These are phyloP conservation scores for Primulina huaijiensis DNA, from an alignment of 257 asterid species.

Conservation along the genomic window DNA sequence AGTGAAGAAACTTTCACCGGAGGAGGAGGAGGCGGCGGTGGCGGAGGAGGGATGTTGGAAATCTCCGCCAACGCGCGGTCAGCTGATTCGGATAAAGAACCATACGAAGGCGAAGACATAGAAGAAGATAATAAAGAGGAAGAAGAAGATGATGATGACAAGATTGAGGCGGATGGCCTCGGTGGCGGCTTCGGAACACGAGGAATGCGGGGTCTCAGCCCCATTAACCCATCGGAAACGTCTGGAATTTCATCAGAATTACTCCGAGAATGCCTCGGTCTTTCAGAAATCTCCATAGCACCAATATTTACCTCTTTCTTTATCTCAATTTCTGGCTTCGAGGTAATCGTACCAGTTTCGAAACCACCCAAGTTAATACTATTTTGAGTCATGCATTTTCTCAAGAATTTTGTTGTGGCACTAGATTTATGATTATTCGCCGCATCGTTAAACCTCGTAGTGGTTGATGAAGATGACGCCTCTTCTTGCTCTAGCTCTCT, in stretches of 20 bases:
- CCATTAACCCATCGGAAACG: constrained; percentile 41
- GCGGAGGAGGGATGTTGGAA: constrained; percentile 31
- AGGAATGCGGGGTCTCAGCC: constrained; percentile 63
- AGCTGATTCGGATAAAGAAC: constrained; percentile 61
- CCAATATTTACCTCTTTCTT: constrained; percentile 44
- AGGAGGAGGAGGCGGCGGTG: constrained; percentile 35
- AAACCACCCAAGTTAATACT: constrained; percentile 14
- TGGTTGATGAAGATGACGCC: constrained; percentile 32
- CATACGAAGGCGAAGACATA: constrained; percentile 55
- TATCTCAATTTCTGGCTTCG: constrained; percentile 34
- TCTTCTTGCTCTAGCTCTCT: constrained; percentile 23
- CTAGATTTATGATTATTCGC: constrained; percentile 35
- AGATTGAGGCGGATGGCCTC: constrained; percentile 56
- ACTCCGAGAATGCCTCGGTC: constrained; percentile 44
- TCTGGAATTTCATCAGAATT: constrained; percentile 56
- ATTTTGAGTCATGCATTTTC: constrained; percentile 50
- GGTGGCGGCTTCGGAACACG: constrained; percentile 96
- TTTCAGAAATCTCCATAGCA: constrained; percentile 30
- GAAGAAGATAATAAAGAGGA: constrained; percentile 32
- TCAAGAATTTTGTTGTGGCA: constrained; percentile 33
- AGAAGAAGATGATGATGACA: constrained; percentile 33
- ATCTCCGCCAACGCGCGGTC: constrained; percentile 54
- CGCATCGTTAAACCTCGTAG: constrained; percentile 41
- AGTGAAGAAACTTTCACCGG: constrained; percentile 36
- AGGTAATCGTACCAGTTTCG: constrained; percentile 9